Evolutionary conservation across 352 stramenopile genomes (phyloP).

Genomic region (Phytophthora pistaciae): DNA sequence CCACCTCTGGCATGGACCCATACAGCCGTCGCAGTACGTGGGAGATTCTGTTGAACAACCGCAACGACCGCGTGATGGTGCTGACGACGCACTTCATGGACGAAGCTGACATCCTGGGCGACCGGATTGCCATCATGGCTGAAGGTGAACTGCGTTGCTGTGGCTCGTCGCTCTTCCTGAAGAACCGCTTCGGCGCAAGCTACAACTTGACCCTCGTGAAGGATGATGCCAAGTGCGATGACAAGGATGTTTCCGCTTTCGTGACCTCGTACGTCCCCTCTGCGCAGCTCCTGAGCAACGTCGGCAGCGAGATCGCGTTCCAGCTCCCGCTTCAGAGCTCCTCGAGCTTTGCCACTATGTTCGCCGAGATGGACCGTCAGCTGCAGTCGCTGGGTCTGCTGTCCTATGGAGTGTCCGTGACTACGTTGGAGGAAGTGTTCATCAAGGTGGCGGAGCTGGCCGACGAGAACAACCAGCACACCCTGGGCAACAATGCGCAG

Average conservation of each 20-base stretch:
- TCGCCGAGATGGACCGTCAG: constrained; percentile 60
- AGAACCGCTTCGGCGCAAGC: constrained; percentile 67
- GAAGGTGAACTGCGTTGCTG: constrained; percentile 73
- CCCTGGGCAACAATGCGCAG: constrained; percentile 19
- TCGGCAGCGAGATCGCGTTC: constrained; percentile 79
- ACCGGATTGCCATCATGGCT: constrained; percentile 86
- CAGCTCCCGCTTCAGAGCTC: constrained; percentile 60
- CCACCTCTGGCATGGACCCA: constrained; percentile 95
- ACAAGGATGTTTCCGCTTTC: constrained; percentile 32
- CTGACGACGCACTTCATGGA: constrained; percentile 96
- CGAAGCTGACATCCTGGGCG: constrained; percentile 85
- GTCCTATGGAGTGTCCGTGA: constrained; percentile 81
- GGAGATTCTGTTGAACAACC: constrained; percentile 73
- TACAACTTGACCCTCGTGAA: constrained; percentile 78
- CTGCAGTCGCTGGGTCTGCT: constrained; percentile 43
- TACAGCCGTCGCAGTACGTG: constrained; percentile 94
- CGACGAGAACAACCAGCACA: constrained; percentile 51
- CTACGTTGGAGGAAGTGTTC: constrained; percentile 79
- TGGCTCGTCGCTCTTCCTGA: constrained; percentile 81
- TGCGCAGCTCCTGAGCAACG: constrained; percentile 62
- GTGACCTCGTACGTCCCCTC: constrained; percentile 34
- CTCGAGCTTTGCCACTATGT: constrained; percentile 56
- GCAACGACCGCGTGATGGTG: constrained; percentile 77
- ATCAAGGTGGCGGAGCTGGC: constrained; percentile 66
- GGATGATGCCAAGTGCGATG: constrained; percentile 37